Percentiles rank a stretch among this genome's conserved stretches.
Conservation (phyloP, 805 yeast genomes). For the Sugiyamaella qingdaonensis region DNA sequence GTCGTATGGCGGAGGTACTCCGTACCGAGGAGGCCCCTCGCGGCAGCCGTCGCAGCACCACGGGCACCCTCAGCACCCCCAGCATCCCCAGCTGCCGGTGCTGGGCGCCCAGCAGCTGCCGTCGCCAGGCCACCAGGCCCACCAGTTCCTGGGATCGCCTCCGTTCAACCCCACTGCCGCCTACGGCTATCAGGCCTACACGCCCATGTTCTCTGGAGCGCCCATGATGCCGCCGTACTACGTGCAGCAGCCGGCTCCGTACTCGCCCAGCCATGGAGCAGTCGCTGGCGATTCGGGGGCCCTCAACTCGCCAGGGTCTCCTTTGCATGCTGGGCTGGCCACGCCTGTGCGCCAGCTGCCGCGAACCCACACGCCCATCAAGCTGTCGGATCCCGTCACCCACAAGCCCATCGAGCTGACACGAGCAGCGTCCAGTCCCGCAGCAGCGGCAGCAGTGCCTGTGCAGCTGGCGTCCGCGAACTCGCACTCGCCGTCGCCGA, state of each 20-base stretch:
- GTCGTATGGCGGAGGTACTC: not conserved
- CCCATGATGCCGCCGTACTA: not conserved
- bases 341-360: not conserved
- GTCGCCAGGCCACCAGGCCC: not conserved
- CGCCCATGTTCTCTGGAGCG: not conserved
- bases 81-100: conserved; percentile 1
- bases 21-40: not conserved
- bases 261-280: not conserved
- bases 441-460: conserved; percentile 5
- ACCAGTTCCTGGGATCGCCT: not conserved
- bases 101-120: not conserved
- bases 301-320: not conserved
- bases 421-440: conserved; percentile 5
- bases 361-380: conserved; percentile 22
- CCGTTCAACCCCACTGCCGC: not conserved
- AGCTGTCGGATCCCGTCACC: conserved; percentile 26
- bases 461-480: conserved; percentile 7
- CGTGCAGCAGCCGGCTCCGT: not conserved
- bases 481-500: conserved; percentile 4
- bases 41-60: not conserved
- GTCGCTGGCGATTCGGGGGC: not conserved
- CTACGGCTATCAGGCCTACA: not conserved
- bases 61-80: not conserved
- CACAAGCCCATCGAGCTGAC: conserved; percentile 24
- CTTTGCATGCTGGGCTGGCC: not conserved